Evolutionary conservation across 208 protist genomes (phyloP), one percentile per base, ranked within the genome.

Genomic region (Balamuthia mandrillaris): DNA sequence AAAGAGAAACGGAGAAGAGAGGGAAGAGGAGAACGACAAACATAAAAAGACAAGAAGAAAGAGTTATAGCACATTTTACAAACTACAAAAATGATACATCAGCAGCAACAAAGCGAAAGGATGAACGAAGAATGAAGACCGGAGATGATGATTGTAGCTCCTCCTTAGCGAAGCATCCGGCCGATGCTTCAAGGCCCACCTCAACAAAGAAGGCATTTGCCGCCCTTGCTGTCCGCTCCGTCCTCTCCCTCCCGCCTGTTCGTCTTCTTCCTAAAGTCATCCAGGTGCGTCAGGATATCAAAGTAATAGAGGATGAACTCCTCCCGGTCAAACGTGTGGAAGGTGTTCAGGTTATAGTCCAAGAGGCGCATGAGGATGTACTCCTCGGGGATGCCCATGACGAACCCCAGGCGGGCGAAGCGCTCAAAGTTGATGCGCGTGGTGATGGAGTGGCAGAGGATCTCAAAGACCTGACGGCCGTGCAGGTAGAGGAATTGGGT

Each of bases 401-500:
- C 37, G 77, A 83, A 83, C 1, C 77, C 77, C 29, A 83, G 54
- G 31, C 51, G 35, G 10, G 54, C 45, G 77, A 83, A 83, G 39
- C 66, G 61, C 31, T 83, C 77, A 33, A 68, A 83, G n/a, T 18
- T 83, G 3, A 83, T 24, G n/a, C 41, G 27, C 1, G 54, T 56
- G 3, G 77, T 83, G 21, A 52, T 37, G 42, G 47, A 68, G 58
- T 83, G 47, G 24, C 44, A n/a, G 1, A 83, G 54, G 0, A 83
- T 83, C 29, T 83, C 37, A 68, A 83, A 83, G 18, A 83, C 66
- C 7, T 79, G 5, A 21, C 37, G 21, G 10, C 77, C 52, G 41
- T 83, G 54, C 18, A 83, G 52, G 35, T 83, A 83, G 54, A 65
- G 52, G 33, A 42, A 83, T 56, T 83, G 61, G 54, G 49, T 83